Evolutionary conservation across 176 grass and related monocot genomes (phyloP).

Genomic region (Pharus latifolius): DNA sequence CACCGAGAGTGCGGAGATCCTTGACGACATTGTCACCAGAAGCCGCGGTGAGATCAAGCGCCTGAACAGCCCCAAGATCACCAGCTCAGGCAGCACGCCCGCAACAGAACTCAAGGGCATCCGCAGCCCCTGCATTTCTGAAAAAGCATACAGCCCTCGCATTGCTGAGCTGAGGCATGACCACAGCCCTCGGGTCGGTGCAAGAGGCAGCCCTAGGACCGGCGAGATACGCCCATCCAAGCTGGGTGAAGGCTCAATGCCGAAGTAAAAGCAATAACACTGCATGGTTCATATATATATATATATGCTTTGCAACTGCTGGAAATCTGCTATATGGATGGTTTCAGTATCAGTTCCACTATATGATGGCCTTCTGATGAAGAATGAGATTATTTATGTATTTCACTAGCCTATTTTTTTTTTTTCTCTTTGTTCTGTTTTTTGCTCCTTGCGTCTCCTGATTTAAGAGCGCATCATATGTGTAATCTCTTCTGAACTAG

Average conservation of each 20-base stretch:
- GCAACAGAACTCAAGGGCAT: slow-evolving; percentile 51
- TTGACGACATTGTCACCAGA: slow-evolving; percentile 84
- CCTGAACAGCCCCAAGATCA: slow-evolving; percentile 85
- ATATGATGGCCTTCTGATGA: slow-evolving; percentile 4
- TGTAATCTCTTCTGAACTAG: slow-evolving; percentile 35
- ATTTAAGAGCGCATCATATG: slow-evolving; percentile 8
- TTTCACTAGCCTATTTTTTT: slow-evolving; percentile 10
- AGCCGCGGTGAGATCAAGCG: slow-evolving; percentile 90
- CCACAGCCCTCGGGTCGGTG: slow-evolving; percentile 48
- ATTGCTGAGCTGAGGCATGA: slow-evolving; percentile 61
- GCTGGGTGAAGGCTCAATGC: slow-evolving; percentile 25
- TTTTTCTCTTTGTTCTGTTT: not conserved
- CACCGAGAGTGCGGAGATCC: slow-evolving; percentile 55
- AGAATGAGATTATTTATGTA: slow-evolving; percentile 13
- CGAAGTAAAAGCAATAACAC: slow-evolving; percentile 17
- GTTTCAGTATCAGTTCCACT: not conserved
- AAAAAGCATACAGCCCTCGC: slow-evolving; percentile 71
- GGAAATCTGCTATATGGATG: slow-evolving; percentile 15
- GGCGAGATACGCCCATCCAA: slow-evolving; percentile 15
- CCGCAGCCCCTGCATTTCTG: slow-evolving; percentile 64
- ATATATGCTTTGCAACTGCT: slow-evolving; percentile 1
- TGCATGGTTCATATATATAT: not conserved
- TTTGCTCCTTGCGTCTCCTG: not conserved
- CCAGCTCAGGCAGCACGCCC: slow-evolving; percentile 79
- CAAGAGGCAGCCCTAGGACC: slow-evolving; percentile 36